Conservation (phyloP, 2,329 filamentous ascomycete species). For the Raffaelea ambrosiae region DNA sequence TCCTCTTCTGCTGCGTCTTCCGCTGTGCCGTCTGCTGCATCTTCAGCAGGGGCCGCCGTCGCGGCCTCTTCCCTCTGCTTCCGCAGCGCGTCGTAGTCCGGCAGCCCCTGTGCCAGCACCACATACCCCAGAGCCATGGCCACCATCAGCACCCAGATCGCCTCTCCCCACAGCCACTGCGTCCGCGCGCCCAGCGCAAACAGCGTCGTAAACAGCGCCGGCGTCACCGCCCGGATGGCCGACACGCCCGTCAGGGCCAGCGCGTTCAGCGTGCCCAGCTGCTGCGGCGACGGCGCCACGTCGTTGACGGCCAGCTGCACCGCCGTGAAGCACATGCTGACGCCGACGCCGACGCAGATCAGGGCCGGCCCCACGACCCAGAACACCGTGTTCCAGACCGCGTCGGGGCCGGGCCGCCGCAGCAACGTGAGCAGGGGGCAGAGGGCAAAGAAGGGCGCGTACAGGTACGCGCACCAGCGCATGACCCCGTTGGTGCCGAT, state of each 20-base stretch:
- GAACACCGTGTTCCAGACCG: slow-evolving; percentile 35
- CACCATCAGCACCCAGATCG: slow-evolving; percentile 54
- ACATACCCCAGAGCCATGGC: slow-evolving; percentile 24
- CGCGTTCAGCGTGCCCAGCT: slow-evolving; percentile 65
- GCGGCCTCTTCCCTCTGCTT: slow-evolving; percentile 6
- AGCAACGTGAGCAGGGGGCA: slow-evolving; percentile 49
- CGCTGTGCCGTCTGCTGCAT: not conserved
- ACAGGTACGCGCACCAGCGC: slow-evolving; percentile 44
- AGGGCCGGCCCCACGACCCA: slow-evolving; percentile 41
- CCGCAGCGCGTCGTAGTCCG: slow-evolving; percentile 22
- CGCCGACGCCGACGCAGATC: slow-evolving; percentile 49
- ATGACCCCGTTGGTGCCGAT: slow-evolving; percentile 60
- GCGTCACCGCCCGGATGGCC: slow-evolving; percentile 56
- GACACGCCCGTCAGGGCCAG: slow-evolving; percentile 54
- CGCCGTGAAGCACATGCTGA: slow-evolving; percentile 62
- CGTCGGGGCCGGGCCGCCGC: slow-evolving; percentile 33
- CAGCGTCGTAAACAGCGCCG: slow-evolving; percentile 56
- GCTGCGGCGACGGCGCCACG: slow-evolving; percentile 53
- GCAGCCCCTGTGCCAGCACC: slow-evolving; percentile 23
- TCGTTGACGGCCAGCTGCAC: slow-evolving; percentile 70
- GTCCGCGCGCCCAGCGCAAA: slow-evolving; percentile 59
- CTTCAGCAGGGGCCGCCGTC: not conserved
- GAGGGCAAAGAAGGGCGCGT: slow-evolving; percentile 54
- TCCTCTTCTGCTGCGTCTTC: not conserved
- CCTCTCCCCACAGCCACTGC: slow-evolving; percentile 54